Percentiles rank a stretch among this genome's conserved stretches.
Evolutionary conservation across 169 alveolate species (phyloP).

Genomic region (Eimeria maxima): DNA sequence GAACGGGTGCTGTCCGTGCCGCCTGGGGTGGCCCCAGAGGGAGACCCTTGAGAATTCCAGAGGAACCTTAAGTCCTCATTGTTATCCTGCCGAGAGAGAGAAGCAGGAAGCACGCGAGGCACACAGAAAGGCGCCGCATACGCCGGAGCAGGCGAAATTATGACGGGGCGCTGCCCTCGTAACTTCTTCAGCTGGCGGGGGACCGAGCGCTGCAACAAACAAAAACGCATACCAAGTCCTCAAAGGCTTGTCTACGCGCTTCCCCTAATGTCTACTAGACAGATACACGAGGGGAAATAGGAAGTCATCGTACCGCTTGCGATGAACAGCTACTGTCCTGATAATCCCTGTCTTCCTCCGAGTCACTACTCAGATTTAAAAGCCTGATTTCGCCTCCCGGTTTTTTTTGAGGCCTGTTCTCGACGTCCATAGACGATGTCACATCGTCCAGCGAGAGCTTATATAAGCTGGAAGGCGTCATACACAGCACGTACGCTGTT

Average conservation of each 20-base stretch:
- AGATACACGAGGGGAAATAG: background rate
- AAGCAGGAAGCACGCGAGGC: conserved; percentile 60
- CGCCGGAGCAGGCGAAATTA: conserved; percentile 7
- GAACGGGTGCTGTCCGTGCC: conserved; percentile 61
- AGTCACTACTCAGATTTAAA: conserved; percentile 20
- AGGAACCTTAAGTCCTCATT: background rate
- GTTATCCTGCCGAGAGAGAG: background rate
- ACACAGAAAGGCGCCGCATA: conserved; percentile 47
- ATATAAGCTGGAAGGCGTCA: background rate
- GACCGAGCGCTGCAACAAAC: conserved; percentile 7
- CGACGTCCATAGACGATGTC: background rate
- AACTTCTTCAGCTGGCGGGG: conserved; percentile 35
- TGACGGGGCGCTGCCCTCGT: background rate
- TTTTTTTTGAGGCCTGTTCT: background rate
- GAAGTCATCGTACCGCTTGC: background rate
- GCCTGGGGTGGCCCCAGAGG: conserved; percentile 4
- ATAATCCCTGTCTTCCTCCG: conserved; percentile 23
- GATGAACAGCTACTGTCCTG: background rate
- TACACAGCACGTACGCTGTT: background rate
- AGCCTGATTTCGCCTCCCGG: background rate
- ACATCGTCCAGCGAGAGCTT: background rate
- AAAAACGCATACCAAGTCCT: background rate
- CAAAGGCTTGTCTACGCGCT: background rate
- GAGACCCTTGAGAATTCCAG: background rate
- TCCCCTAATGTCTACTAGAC: background rate